These are phyloP conservation scores for Fusarium virguliforme DNA, from an alignment of 2,329 filamentous ascomycete genomes.

Conservation along the genomic window DNA sequence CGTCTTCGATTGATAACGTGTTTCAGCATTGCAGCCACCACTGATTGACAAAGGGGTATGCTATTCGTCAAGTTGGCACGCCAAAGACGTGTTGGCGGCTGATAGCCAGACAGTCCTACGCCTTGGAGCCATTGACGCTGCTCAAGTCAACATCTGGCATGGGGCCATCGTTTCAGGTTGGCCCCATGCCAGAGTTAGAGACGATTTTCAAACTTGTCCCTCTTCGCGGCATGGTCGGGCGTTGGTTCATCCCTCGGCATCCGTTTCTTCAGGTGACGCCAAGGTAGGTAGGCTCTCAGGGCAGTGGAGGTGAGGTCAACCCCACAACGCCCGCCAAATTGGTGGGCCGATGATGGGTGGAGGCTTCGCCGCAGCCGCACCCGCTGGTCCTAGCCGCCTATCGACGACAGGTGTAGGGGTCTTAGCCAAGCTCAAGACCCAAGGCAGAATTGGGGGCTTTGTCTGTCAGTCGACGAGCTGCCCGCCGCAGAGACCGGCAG, in stretches of 20 bases:
- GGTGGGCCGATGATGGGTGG: neutral
- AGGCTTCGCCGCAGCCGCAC: constrained; percentile 33
- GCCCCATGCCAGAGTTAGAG: constrained; percentile 1
- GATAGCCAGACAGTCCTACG: constrained; percentile 7
- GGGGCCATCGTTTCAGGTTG: constrained; percentile 10
- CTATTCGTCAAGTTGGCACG: neutral
- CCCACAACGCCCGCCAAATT: neutral
- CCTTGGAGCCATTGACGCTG: neutral
- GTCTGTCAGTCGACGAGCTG: neutral
- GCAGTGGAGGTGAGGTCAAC: neutral
- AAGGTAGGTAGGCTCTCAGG: constrained; percentile 8
- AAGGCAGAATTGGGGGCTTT: constrained; percentile 12
- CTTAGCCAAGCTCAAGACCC: constrained; percentile 4
- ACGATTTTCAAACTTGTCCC: constrained; percentile 1
- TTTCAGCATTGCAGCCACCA: constrained; percentile 10
- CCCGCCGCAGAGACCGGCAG: too few relatives aligned
- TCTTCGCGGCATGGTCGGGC: neutral
- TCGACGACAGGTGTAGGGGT: constrained; percentile 7
- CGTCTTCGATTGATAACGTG: neutral
- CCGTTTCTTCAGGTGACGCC: constrained; percentile 5
- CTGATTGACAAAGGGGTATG: constrained; percentile 1
- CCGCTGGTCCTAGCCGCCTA: constrained; percentile 19
- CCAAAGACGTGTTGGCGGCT: constrained; percentile 6
- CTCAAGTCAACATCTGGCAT: constrained; percentile 1
- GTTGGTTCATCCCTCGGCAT: neutral